These are phyloP conservation scores for Rubus parviflorus DNA, from an alignment of 306 rosid genomes.

Conservation along the genomic window DNA sequence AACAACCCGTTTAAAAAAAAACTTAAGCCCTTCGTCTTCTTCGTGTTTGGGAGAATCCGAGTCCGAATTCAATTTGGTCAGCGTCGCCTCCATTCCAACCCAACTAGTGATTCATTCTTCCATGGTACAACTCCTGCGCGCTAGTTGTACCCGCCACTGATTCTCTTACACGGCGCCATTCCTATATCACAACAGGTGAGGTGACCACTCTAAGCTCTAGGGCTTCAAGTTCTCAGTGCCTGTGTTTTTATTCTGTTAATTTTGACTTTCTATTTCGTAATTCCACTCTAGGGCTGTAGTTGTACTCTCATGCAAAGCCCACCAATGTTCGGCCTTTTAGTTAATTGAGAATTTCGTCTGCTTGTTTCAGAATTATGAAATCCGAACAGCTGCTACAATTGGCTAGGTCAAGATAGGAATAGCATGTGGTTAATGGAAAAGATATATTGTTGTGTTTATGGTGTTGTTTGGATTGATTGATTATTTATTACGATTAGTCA, in stretches of 20 bases:
- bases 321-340: not conserved
- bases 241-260: not conserved
- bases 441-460: too few species aligned
- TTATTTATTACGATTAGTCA: not conserved
- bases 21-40: not conserved
- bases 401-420: not conserved
- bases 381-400: not conserved
- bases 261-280: not conserved
- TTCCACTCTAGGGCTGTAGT: too few species aligned
- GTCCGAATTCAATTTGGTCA: not conserved
- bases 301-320: not conserved
- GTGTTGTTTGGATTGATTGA: not conserved
- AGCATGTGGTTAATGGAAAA: too few species aligned
- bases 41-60: not conserved
- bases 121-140: conserved; percentile 22
- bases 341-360: not conserved
- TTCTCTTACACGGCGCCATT: not conserved
- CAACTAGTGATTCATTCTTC: too few species aligned
- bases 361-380: not conserved
- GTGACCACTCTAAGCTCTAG: not conserved
- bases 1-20: not conserved
- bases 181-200: not conserved
- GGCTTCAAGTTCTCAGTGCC: conserved; percentile 1
- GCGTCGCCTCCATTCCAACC: conserved; percentile 3
- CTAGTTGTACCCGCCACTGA: conserved; percentile 12